Base-by-base conservation (phyloP, 1,284 basidiomycete species). In the Ceratobasidium sp. region DNA sequence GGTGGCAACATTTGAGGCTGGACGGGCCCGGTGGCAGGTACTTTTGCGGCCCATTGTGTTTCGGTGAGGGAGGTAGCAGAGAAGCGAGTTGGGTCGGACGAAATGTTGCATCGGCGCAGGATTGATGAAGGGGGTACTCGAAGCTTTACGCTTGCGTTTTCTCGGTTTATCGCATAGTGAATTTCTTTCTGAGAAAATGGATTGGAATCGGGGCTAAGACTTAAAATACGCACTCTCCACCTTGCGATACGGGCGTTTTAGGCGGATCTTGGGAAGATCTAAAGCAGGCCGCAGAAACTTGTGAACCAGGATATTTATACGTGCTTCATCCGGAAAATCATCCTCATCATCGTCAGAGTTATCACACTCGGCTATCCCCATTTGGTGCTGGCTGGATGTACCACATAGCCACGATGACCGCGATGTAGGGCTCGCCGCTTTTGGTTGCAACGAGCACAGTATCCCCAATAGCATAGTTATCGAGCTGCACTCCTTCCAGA, bases 371-470 rank as follows among this genome's bases (percentile, higher is more conserved):
- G 25, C 46, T 51, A 43, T 29, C 64, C 15, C 43, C 44, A 8
- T 54, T 56, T 32, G 44, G 46, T 22, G 54, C 54, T 40, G 70
- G 44, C 22, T n/a, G 46, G 22, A 71, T 73, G 25, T 79, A 61
- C 78, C 78, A 79, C 65, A 79, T 59, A 15, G 76, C 65, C 19
- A 76, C 74, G 34, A 79, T 79, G 11, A 78, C 77, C 1, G 65
- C 79, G 15, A 79, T 70, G 32, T 65, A 68, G 1, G 77, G 76
- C 17, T 77, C 76, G 25, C 68, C 62, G 57, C 68, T 44, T 29
- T 62, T 66, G n/a, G 65, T 78, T 15, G 43, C 66, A 19, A 79
- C 73, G 32, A 79, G 49, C 13, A 79, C 74, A 0, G 77, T 76
- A 43, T 79, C 79, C 8, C 79, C 79, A 49, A 79, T 73, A 51